These are phyloP conservation scores for Puccinia hordei DNA, from an alignment of 1,284 basidiomycete species.

Conservation along the genomic window DNA sequence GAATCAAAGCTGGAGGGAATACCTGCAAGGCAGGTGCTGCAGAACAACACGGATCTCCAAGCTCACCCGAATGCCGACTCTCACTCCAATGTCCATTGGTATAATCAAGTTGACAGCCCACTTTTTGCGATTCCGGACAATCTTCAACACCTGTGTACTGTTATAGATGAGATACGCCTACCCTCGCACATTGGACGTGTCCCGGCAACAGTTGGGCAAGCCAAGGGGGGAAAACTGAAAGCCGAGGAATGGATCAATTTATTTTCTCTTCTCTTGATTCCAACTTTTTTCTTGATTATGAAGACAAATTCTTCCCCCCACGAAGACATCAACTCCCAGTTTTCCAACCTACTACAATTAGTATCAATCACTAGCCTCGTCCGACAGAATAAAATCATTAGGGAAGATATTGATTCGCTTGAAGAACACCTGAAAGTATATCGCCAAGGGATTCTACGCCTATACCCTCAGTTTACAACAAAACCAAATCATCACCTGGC, in stretches of 20 bases:
- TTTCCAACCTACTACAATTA: constrained; percentile 6
- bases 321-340: background rate
- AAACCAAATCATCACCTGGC: constrained; percentile 27
- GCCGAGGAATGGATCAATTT: constrained; percentile 36
- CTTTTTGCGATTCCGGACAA: background rate
- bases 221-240: constrained; percentile 24
- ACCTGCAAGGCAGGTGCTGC: too few species aligned
- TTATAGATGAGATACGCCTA: background rate
- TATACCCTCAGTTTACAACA: background rate
- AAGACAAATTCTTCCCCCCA: too few species aligned
- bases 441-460: background rate
- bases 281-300: background rate
- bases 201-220: constrained; percentile 13
- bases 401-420: background rate
- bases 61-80: background rate
- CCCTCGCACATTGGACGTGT: constrained; percentile 17
- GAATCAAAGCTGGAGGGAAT: too few species aligned
- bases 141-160: background rate
- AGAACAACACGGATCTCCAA: background rate
- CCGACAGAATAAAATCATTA: background rate
- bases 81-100: background rate
- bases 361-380: constrained; percentile 22
- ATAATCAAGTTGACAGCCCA: background rate
- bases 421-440: constrained; percentile 5
- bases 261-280: constrained; percentile 23